Evolutionary conservation across 2,329 filamentous ascomycete genomes (phyloP).

Genomic region (Didymella glomerata): DNA sequence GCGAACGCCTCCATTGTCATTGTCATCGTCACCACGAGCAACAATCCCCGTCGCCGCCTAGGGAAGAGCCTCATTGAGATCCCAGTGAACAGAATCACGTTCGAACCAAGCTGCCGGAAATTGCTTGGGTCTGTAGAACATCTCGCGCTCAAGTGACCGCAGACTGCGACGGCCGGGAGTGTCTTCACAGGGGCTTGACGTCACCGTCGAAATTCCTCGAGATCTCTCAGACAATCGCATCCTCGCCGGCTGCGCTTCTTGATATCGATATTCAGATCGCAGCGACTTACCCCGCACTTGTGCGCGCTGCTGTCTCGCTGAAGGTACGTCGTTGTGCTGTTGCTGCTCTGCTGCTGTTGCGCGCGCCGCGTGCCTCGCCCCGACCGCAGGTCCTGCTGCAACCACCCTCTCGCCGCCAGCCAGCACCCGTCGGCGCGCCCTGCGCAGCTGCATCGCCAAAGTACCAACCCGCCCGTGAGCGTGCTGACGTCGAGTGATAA

Average conservation of each 20-base stretch:
- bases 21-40: slow-evolving; percentile 45
- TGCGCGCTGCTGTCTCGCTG: slow-evolving; percentile 27
- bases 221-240: slow-evolving; percentile 29
- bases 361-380: slow-evolving; percentile 32
- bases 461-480: background rate
- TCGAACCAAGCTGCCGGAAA: slow-evolving; percentile 20
- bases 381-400: slow-evolving; percentile 28
- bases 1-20: slow-evolving; percentile 46
- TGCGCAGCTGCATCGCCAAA: slow-evolving; percentile 16
- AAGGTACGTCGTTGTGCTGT: slow-evolving; percentile 41
- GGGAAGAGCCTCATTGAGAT: slow-evolving; percentile 40
- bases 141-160: slow-evolving; percentile 23
- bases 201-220: slow-evolving; percentile 38
- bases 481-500: slow-evolving; percentile 12
- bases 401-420: slow-evolving; percentile 25
- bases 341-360: slow-evolving; percentile 28
- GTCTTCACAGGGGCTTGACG: slow-evolving; percentile 41
- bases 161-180: slow-evolving; percentile 28
- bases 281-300: slow-evolving; percentile 40
- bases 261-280: slow-evolving; percentile 30
- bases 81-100: slow-evolving; percentile 24
- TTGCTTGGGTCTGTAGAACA: slow-evolving; percentile 19
- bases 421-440: slow-evolving; percentile 27
- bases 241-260: slow-evolving; percentile 28
- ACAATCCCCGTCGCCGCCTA: slow-evolving; percentile 36